Conservation (phyloP, 495 filamentous ascomycete genomes). For the Friedmanniomyces endolithicus region DNA sequence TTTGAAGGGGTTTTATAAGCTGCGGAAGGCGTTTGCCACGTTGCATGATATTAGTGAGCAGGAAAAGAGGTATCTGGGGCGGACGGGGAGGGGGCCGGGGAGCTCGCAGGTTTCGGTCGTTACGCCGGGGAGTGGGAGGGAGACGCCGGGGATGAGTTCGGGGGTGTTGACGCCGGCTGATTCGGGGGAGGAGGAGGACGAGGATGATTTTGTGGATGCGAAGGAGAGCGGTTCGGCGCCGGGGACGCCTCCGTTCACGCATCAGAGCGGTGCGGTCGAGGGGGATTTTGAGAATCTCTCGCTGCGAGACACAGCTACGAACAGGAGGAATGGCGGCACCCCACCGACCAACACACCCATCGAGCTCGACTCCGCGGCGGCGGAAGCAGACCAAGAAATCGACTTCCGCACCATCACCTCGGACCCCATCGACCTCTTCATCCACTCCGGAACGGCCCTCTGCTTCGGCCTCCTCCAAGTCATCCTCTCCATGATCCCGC, state of each 20-base stretch:
- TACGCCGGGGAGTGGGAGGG: neutral
- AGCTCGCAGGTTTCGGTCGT: constrained; percentile 22
- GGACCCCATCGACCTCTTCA: constrained; percentile 55
- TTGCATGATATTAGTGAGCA: constrained; percentile 61
- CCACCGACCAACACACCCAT: neutral
- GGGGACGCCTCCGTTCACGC: constrained; percentile 17
- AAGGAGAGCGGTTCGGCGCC: constrained; percentile 26
- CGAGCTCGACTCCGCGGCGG: neutral
- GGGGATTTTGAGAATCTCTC: constrained; percentile 18
- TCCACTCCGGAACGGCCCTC: constrained; percentile 76
- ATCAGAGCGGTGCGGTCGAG: constrained; percentile 30
- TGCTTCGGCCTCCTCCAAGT: constrained; percentile 80
- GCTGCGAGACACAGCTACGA: constrained; percentile 21
- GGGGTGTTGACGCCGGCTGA: constrained; percentile 9
- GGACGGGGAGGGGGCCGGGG: constrained; percentile 21
- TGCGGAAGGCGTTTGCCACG: constrained; percentile 79
- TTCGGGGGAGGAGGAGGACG: constrained; percentile 14
- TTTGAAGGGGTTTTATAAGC: constrained; percentile 81
- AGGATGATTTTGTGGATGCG: constrained; percentile 36
- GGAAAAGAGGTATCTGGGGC: constrained; percentile 43
- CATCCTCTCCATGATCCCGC: constrained; percentile 81
- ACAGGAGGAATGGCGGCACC: neutral
- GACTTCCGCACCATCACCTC: constrained; percentile 17
- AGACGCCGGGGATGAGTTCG: neutral
- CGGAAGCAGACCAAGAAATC: constrained; percentile 8